These are phyloP conservation scores for Nicotiana undulata DNA, from an alignment of 257 asterid species.

Conservation along the genomic window DNA sequence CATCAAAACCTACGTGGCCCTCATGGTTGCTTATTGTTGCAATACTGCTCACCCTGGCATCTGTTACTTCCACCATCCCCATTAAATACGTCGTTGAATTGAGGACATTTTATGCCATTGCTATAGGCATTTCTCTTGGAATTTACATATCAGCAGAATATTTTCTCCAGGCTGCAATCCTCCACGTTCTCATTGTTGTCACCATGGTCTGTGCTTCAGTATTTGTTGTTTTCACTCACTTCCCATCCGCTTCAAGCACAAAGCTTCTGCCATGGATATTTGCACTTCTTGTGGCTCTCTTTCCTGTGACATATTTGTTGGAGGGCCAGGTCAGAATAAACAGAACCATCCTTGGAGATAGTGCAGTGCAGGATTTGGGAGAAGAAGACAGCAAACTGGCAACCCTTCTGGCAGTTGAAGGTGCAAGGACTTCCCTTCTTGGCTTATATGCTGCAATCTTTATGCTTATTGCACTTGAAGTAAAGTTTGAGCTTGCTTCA, in stretches of 20 bases:
- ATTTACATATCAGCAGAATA: constrained; percentile 86
- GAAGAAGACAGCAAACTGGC: constrained; percentile 81
- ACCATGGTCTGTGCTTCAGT: constrained; percentile 88
- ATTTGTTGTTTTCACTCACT: constrained; percentile 89
- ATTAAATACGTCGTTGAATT: constrained; percentile 79
- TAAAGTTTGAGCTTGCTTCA: constrained; percentile 90
- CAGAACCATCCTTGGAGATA: constrained; percentile 47
- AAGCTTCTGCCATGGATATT: constrained; percentile 91
- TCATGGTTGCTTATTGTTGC: constrained; percentile 93
- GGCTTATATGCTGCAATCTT: constrained; percentile 91
- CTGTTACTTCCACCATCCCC: constrained; percentile 85
- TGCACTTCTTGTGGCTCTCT: constrained; percentile 94
- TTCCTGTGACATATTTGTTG: constrained; percentile 88
- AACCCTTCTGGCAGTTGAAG: constrained; percentile 78
- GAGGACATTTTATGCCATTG: constrained; percentile 69
- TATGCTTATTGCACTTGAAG: constrained; percentile 96
- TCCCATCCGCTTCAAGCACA: constrained; percentile 96
- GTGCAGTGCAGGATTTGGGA: constrained; percentile 36
- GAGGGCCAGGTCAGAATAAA: constrained; percentile 90
- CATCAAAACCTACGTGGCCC: constrained; percentile 90
- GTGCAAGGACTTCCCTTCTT: constrained; percentile 92
- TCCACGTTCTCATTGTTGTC: constrained; percentile 76
- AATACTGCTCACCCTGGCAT: constrained; percentile 84
- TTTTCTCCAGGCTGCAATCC: constrained; percentile 79
- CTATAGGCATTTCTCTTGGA: constrained; percentile 86